These are phyloP conservation scores for Seiridium unicorne DNA, from an alignment of 2,329 filamentous ascomycete species.

Conservation along the genomic window DNA sequence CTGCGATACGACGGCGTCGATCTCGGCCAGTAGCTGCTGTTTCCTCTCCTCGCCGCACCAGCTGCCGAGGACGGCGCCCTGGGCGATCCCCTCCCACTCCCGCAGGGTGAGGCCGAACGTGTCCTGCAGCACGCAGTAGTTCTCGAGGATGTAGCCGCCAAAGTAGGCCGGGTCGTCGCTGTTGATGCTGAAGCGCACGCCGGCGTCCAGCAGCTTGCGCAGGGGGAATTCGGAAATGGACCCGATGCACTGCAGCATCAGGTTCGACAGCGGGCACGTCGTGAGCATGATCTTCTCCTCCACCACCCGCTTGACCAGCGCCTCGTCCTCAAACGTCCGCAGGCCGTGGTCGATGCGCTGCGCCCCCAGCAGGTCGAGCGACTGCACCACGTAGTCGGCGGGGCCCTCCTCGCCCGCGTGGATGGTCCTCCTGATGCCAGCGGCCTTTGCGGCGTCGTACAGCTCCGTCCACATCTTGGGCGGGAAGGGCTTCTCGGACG, in stretches of 20 bases:
- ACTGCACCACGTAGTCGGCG: conserved; percentile 60
- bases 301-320: conserved; percentile 58
- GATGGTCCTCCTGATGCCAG: conserved; percentile 62
- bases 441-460: conserved; percentile 52
- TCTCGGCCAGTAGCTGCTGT: conserved; percentile 48
- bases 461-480: conserved; percentile 61
- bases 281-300: conserved; percentile 60
- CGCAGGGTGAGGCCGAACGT: conserved; percentile 59
- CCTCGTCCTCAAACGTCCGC: conserved; percentile 58
- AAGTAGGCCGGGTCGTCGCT: conserved; percentile 77
- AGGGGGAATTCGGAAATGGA: conserved; percentile 58
- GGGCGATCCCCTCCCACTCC: conserved; percentile 68
- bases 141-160: conserved; percentile 71
- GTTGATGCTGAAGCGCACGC: conserved; percentile 70
- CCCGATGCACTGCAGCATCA: conserved; percentile 56
- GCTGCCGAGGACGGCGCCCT: conserved; percentile 62
- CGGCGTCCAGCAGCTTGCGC: conserved; percentile 58
- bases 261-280: conserved; percentile 73
- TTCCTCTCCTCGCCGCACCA: conserved; percentile 69
- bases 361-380: conserved; percentile 60
- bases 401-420: conserved; percentile 78
- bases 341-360: conserved; percentile 76
- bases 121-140: conserved; percentile 74
- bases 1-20: conserved; percentile 32
- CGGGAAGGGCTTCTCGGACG: conserved; percentile 56